phyloP scores from a whole-genome alignment of 1,284 basidiomycete species.

The Ceratobasidium sp. region DNA sequence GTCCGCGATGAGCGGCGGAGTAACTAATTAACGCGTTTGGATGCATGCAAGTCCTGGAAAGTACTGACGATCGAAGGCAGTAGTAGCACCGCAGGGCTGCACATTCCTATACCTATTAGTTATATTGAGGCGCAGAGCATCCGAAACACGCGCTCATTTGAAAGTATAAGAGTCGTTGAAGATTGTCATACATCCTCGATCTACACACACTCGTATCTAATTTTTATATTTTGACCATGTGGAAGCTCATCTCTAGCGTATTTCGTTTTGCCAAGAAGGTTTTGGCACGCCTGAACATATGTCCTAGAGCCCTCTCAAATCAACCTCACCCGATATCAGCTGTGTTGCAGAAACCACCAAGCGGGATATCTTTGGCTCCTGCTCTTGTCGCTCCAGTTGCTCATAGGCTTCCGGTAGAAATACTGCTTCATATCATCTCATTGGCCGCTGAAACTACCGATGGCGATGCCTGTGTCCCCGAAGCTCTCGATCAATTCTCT shows the following conservation, averaged over 20 bases:
- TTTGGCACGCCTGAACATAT: background rate
- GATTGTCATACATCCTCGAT: no score
- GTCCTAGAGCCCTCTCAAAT: background rate
- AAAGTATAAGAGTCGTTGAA: no score
- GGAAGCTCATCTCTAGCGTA: constrained; percentile 2
- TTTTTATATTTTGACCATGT: background rate
- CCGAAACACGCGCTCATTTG: no score
- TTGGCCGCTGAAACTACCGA: background rate
- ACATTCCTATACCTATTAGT: no score
- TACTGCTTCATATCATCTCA: constrained; percentile 5
- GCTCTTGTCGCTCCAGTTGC: background rate
- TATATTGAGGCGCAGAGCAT: no score
- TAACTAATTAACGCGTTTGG: no score
- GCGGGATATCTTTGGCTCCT: background rate
- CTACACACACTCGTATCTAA: no score
- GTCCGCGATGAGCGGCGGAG: no score
- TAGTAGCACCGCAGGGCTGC: no score
- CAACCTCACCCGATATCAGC: background rate
- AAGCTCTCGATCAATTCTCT: constrained; percentile 14
- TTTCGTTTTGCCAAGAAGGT: constrained; percentile 1
- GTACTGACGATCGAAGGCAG: no score
- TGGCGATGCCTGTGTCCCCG: no score
- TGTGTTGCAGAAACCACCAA: background rate
- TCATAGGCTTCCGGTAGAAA: constrained; percentile 11
- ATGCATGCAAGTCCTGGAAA: no score